Conservation (phyloP, 2,329 filamentous ascomycete species). For the Pleomassaria siparia region DNA sequence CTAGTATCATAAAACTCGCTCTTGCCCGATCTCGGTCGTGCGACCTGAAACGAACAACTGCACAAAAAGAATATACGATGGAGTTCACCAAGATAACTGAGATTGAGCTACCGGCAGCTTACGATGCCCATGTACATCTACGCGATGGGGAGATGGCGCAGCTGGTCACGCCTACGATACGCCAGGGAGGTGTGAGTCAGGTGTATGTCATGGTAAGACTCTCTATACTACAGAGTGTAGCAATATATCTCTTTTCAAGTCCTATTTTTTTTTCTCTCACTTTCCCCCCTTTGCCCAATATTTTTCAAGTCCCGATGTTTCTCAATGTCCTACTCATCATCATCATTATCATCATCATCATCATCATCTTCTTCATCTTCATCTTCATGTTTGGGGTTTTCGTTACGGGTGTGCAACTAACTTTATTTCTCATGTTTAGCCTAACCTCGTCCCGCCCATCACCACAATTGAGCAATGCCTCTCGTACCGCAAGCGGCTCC, state of each 20-base stretch:
- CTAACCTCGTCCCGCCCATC: slow-evolving; percentile 54
- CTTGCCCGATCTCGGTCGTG: slow-evolving; percentile 3
- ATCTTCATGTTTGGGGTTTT: neutral
- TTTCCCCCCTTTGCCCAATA: no score
- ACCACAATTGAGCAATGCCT: slow-evolving; percentile 52
- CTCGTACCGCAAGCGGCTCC: slow-evolving; percentile 48
- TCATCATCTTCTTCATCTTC: neutral
- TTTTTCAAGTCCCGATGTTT: neutral
- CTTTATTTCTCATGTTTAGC: slow-evolving; percentile 33
- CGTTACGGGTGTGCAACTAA: neutral
- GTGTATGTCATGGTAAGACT: slow-evolving; percentile 55
- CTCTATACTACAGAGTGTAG: neutral
- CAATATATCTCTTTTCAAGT: neutral
- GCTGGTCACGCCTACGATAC: slow-evolving; percentile 53
- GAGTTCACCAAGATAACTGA: slow-evolving; percentile 46
- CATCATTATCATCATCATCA: no score
- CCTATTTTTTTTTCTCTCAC: neutral
- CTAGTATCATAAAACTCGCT: slow-evolving; percentile 1
- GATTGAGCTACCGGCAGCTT: slow-evolving; percentile 51
- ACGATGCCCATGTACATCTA: slow-evolving; percentile 56
- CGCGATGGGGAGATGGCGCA: slow-evolving; percentile 56
- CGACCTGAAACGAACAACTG: neutral
- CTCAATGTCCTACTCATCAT: no score
- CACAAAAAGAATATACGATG: slow-evolving; percentile 14
- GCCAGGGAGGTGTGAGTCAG: slow-evolving; percentile 54